A percentile compares a stretch with the other conserved stretches of the same genome.
Conservation (phyloP, 352 stramenopile species). For the Globisporangium barbulae region DNA sequence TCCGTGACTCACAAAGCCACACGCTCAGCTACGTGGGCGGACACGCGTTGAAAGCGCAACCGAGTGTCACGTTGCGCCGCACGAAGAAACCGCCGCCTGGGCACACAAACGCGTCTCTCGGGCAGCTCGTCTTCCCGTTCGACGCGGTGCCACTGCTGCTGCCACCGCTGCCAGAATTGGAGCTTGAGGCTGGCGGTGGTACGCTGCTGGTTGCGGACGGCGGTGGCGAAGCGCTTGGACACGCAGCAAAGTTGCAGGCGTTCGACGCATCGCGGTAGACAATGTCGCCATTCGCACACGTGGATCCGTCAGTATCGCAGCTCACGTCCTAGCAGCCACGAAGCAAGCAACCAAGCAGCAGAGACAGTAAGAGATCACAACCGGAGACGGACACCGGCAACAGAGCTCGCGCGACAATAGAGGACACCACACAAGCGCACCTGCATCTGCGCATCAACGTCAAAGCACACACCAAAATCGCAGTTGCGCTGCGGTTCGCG, state of each 20-base stretch:
- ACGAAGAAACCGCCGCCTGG: constrained; percentile 9
- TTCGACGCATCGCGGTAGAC: constrained; percentile 8
- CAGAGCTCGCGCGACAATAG: not conserved
- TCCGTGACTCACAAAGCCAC: no score
- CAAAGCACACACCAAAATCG: not conserved
- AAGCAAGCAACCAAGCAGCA: not conserved
- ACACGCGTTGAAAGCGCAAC: constrained; percentile 10
- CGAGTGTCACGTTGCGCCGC: constrained; percentile 6
- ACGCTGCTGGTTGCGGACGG: not conserved
- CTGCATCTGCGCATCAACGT: constrained; percentile 5
- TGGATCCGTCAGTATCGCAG: constrained; percentile 4
- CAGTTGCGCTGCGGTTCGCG: constrained; percentile 2
- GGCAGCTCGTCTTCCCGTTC: not conserved
- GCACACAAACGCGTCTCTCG: constrained; percentile 11
- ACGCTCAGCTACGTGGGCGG: not conserved
- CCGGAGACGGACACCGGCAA: not conserved
- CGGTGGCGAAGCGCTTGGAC: not conserved
- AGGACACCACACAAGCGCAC: constrained; percentile 2
- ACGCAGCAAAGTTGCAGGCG: constrained; percentile 4
- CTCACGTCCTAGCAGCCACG: not conserved
- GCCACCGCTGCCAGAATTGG: no score
- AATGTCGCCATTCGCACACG: constrained; percentile 12
- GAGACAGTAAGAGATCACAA: not conserved
- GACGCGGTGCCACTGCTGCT: not conserved
- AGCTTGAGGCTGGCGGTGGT: not conserved